Conservation (phyloP, 306 rosid genomes). For the Pachyrhizus erosus region DNA sequence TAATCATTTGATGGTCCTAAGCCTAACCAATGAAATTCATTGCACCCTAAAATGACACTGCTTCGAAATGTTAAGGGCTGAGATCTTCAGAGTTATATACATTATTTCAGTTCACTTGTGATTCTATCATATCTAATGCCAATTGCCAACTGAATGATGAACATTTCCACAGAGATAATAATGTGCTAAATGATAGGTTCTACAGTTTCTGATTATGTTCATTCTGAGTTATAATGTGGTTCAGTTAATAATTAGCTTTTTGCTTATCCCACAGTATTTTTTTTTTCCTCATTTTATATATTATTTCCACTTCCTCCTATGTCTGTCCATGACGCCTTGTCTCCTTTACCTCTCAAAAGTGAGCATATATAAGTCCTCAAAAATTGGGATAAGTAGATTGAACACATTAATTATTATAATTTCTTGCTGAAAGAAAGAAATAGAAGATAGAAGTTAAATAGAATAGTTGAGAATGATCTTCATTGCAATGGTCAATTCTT, state of each 20-base stretch:
- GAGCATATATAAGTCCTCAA: background rate
- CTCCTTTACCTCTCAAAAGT: background rate
- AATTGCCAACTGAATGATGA: conserved; percentile 22
- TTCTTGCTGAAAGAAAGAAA: background rate
- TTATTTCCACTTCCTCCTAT: background rate
- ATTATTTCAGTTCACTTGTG: background rate
- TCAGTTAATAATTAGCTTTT: background rate
- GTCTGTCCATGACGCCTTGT: background rate
- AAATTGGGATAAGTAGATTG: background rate
- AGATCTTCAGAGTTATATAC: background rate
- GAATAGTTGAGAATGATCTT: background rate
- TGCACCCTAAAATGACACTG: background rate
- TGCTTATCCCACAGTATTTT: background rate
- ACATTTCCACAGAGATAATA: no score
- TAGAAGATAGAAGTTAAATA: background rate
- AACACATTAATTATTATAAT: background rate
- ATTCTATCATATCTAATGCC: background rate
- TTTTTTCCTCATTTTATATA: background rate
- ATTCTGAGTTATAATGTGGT: background rate
- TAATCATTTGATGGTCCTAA: conserved; percentile 9
- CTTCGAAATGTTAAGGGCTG: background rate
- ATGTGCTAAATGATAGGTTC: conserved; percentile 1
- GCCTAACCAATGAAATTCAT: background rate
- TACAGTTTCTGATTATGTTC: background rate
- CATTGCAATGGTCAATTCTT: background rate